These are phyloP conservation scores for Medicago arabica DNA, from an alignment of 306 rosid species.

Conservation along the genomic window DNA sequence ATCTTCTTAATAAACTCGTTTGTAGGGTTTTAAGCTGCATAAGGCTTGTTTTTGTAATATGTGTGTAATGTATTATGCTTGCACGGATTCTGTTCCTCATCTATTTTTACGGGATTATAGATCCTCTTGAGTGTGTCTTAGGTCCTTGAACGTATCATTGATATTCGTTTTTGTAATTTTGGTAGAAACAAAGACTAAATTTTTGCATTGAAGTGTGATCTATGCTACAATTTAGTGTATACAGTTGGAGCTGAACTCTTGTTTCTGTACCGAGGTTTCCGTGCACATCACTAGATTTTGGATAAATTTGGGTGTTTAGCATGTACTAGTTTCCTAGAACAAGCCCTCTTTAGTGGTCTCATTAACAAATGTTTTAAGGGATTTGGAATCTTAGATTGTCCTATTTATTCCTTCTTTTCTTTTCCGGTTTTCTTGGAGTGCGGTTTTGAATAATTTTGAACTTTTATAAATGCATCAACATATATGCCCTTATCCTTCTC, in stretches of 20 bases:
- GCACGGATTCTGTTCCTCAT: neutral
- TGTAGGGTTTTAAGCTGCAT: neutral
- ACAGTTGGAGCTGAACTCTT: neutral
- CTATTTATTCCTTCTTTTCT: neutral
- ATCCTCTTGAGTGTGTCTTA: neutral
- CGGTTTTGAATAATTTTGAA: neutral
- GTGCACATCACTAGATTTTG: neutral
- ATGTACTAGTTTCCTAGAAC: neutral
- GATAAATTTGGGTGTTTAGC: neutral
- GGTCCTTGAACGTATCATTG: neutral
- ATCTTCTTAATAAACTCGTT: neutral
- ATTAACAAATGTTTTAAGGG: neutral
- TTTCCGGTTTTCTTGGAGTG: neutral
- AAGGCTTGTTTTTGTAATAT: neutral
- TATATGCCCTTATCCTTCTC: neutral
- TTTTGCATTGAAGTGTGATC: neutral
- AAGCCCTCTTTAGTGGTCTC: neutral
- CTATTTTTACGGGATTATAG: neutral
- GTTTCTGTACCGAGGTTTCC: neutral
- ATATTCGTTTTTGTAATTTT: neutral
- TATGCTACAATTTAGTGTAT: slow-evolving; percentile 19
- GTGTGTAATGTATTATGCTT: neutral
- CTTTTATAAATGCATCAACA: neutral
- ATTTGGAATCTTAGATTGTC: slow-evolving; percentile 6
- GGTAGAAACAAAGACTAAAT: neutral